phyloP scores from a whole-genome alignment of 2,329 filamentous ascomycete genomes.

The Leptographium radiaticola region DNA sequence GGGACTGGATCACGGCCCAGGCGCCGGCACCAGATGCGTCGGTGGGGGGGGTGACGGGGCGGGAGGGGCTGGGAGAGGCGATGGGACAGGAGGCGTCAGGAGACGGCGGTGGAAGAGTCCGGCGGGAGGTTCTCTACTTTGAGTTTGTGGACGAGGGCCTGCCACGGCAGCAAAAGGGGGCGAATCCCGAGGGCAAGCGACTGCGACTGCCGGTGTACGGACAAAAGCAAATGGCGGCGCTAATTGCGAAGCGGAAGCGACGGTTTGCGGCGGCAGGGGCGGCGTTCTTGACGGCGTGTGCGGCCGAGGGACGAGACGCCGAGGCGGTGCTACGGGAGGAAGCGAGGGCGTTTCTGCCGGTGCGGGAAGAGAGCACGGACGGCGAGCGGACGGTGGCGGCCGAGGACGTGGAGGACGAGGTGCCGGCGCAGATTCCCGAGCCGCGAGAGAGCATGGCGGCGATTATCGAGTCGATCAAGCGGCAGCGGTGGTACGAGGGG shows the following conservation, averaged over 20 bases:
- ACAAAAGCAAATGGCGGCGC: slow-evolving; percentile 76
- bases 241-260: slow-evolving; percentile 81
- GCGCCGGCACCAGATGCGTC: slow-evolving; percentile 40
- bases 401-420: slow-evolving; percentile 24
- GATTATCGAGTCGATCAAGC: slow-evolving; percentile 74
- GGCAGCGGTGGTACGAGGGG: slow-evolving; percentile 73
- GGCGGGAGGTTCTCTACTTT: slow-evolving; percentile 65
- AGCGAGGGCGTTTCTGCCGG: slow-evolving; percentile 48
- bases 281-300: slow-evolving; percentile 62
- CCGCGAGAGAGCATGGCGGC: slow-evolving; percentile 71
- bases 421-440: slow-evolving; percentile 62
- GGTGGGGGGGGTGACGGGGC: slow-evolving; percentile 41
- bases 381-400: slow-evolving; percentile 3
- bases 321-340: slow-evolving; percentile 44
- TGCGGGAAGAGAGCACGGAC: background rate
- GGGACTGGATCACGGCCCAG: slow-evolving; percentile 21
- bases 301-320: slow-evolving; percentile 28
- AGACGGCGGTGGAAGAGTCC: background rate
- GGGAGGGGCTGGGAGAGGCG: slow-evolving; percentile 23
- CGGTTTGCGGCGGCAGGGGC: slow-evolving; percentile 73
- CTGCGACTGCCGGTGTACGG: slow-evolving; percentile 87
- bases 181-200: slow-evolving; percentile 59
- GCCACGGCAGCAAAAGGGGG: slow-evolving; percentile 66
- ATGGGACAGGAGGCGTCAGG: slow-evolving; percentile 7
- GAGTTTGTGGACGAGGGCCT: slow-evolving; percentile 89